These are phyloP conservation scores for Yamadazyma sp. DNA, from an alignment of 805 yeast species.

Conservation along the genomic window DNA sequence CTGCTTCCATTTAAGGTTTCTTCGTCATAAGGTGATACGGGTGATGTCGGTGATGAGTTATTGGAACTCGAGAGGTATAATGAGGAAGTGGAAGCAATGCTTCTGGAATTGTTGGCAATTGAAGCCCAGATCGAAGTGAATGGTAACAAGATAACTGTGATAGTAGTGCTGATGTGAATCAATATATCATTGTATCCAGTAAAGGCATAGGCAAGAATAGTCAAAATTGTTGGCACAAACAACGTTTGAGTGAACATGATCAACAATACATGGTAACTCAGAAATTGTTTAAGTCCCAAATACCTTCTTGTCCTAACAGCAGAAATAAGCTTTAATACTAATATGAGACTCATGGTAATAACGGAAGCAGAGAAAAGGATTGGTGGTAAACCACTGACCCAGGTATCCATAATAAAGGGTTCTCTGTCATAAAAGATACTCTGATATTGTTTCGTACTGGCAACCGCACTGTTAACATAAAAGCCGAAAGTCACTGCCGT, in stretches of 20 bases:
- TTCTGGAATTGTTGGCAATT: slow-evolving; percentile 49
- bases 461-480: slow-evolving; percentile 53
- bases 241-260: slow-evolving; percentile 83
- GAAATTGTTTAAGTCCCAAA: slow-evolving; percentile 81
- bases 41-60: slow-evolving; percentile 1
- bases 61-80: slow-evolving; percentile 12
- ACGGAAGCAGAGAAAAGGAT: slow-evolving; percentile 71
- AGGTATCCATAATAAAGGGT: slow-evolving; percentile 15
- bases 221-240: slow-evolving; percentile 70
- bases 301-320: slow-evolving; percentile 74
- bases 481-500: slow-evolving; percentile 50
- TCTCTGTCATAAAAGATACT: slow-evolving; percentile 11
- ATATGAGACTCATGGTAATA: slow-evolving; percentile 56
- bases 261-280: slow-evolving; percentile 73
- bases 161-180: slow-evolving; percentile 13
- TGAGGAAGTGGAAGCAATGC: slow-evolving; percentile 10
- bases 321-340: slow-evolving; percentile 60
- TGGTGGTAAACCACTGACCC: slow-evolving; percentile 53
- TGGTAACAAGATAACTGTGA: slow-evolving; percentile 59
- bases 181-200: slow-evolving; percentile 11
- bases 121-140: slow-evolving; percentile 88
- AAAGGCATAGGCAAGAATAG: slow-evolving; percentile 48
- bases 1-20: slow-evolving; percentile 12
- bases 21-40: slow-evolving; percentile 11
- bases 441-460: slow-evolving; percentile 38